phyloP scores from a whole-genome alignment of 2,329 filamentous ascomycete species.

The Fusarium brachygibbosum region DNA sequence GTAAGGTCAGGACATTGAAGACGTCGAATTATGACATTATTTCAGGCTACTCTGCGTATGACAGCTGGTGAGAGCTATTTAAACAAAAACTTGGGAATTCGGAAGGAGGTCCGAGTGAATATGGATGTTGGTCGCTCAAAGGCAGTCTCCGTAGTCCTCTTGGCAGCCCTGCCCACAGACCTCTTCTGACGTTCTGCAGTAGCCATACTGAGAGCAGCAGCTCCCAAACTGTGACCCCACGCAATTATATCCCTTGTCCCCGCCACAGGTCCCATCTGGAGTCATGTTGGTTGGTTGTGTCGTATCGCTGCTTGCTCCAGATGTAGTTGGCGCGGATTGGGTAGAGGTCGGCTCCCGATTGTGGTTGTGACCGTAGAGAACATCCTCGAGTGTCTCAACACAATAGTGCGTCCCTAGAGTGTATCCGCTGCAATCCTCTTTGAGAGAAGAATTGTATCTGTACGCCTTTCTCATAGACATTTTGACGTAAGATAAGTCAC shows the following conservation, averaged over 20 bases:
- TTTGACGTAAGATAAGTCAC: rapidly evolving
- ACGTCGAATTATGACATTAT: neutral
- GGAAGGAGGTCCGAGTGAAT: neutral
- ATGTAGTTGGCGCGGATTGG: too few relatives aligned
- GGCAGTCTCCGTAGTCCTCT: neutral
- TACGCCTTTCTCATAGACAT: neutral
- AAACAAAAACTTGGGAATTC: neutral
- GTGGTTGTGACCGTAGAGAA: neutral
- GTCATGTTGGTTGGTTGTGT: too few relatives aligned
- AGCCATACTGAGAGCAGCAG: neutral
- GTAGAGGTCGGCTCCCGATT: neutral
- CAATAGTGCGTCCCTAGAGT: neutral
- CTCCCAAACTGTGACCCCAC: neutral
- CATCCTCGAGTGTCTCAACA: neutral
- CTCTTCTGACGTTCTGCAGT: neutral
- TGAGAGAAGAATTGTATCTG: neutral
- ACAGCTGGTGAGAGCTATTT: neutral
- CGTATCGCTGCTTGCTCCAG: neutral
- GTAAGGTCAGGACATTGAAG: neutral
- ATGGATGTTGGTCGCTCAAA: neutral
- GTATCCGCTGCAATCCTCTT: neutral
- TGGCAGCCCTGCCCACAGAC: neutral
- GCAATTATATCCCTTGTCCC: neutral
- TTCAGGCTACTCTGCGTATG: neutral
- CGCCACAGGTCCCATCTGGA: neutral